Evolutionary conservation across 2,329 filamentous ascomycete genomes (phyloP).

Genomic region (Septoria petroselini): DNA sequence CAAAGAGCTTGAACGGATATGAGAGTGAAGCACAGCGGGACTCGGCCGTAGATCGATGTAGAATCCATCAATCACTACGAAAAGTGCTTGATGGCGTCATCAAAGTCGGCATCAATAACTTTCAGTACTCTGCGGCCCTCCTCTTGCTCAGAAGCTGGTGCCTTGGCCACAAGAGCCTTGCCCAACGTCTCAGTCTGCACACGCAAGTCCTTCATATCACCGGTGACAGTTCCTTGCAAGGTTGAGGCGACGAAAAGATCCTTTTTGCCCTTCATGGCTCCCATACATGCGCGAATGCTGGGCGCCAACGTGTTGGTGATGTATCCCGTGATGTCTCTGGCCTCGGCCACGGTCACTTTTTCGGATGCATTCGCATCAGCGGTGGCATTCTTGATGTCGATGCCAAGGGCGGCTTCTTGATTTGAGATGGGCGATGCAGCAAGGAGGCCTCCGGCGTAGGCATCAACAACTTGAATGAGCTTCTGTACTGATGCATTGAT

Average conservation of each 20-base stretch:
- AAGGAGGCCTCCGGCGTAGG: conserved; percentile 26
- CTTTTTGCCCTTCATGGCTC: conserved; percentile 22
- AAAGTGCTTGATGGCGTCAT: conserved; percentile 24
- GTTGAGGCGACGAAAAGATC: conserved; percentile 17
- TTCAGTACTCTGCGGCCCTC: conserved; percentile 19
- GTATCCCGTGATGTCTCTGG: conserved; percentile 19
- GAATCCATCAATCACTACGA: no score
- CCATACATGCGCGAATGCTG: conserved; percentile 23
- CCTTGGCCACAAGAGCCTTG: conserved; percentile 23
- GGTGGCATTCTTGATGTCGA: conserved; percentile 27
- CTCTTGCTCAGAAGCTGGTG: conserved; percentile 16
- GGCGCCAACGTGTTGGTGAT: conserved; percentile 23
- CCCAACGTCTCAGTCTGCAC: conserved; percentile 20
- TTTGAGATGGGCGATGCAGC: conserved; percentile 26
- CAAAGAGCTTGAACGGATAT: no score
- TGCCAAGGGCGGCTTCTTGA: conserved; percentile 23
- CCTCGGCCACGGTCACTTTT: conserved; percentile 20
- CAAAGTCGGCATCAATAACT: conserved; percentile 26
- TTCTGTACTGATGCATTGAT: conserved; percentile 26
- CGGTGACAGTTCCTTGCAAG: conserved; percentile 22
- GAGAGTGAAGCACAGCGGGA: no score
- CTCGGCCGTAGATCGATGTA: no score
- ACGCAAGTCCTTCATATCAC: conserved; percentile 25
- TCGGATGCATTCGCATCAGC: conserved; percentile 23
- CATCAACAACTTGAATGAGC: conserved; percentile 16